Evolutionary conservation across 1,284 basidiomycete genomes (phyloP), one percentile per base, ranked within the genome.

Genomic region (Waitea zeae): DNA sequence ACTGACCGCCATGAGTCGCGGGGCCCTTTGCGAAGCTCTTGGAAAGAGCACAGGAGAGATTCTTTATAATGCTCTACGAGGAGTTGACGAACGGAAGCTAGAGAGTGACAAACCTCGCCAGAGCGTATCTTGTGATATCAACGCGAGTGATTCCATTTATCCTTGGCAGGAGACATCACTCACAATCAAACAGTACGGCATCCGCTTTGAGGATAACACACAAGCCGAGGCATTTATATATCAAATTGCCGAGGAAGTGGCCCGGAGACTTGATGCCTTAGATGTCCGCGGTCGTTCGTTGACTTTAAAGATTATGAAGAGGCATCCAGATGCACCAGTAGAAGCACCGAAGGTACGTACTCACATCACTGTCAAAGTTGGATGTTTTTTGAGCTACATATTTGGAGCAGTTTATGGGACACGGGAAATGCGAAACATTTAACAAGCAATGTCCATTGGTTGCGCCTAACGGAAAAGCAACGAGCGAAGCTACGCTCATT

Each of bases 91-190:
- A 20, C 68, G 75, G 31, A 69, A 67, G 39, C 56, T 97, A 20
- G 81, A 89, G 49, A 78, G 73, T 26, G 80, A 86, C 48, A 87
- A 87, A 47, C 69, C 74, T 36, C 62, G 89, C 44, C 88, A 87
- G 52, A 83, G 78, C 3, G 86, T 96, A 11, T 84, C 78, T 11
- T 88, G 82, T 35, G 89, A 93, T 50, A 86, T 93, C 46, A 95
- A 89, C 49, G 83, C 87, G 45, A 50, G 81, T 62, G n/a, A n/a
- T n/a, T n/a, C 3, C 12, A 26, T 39, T 22, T 12, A 28, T 17
- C 22, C 39, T 42, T 30, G 12, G 9, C 14, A 11, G 30, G 14
- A 39, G 34, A 46, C n/a, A 32, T 33, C 35, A 33, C 40, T 45
- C 22, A 42, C 38, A 17, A 17, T 22, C 33, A 17, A 27, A 12